Conservation (phyloP, 345 rosid species). For the Xanthoceras sorbifolium region DNA sequence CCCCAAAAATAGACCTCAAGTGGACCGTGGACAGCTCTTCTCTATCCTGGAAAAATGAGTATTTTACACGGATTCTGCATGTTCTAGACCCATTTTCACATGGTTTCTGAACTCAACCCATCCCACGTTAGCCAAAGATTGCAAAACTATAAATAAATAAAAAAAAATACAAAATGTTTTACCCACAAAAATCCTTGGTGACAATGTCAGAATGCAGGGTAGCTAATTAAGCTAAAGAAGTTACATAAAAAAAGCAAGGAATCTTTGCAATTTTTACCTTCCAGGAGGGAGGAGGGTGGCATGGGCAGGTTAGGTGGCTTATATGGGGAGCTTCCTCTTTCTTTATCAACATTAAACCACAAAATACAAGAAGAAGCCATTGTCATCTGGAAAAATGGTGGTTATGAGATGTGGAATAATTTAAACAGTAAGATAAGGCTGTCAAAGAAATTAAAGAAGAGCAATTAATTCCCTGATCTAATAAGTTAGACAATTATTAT, state of each 20-base stretch:
- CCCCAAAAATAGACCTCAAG: constrained; percentile 6
- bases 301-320: constrained; percentile 13
- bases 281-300: neutral
- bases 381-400: constrained; percentile 11
- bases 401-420: constrained; percentile 17
- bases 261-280: constrained; percentile 19
- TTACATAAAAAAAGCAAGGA: constrained; percentile 23
- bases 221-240: neutral
- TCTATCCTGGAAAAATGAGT: constrained; percentile 32
- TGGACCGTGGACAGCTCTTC: constrained; percentile 21
- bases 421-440: constrained; percentile 33
- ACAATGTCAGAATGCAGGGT: neutral
- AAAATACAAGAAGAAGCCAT: neutral
- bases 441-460: constrained; percentile 22
- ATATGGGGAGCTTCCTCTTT: constrained; percentile 28
- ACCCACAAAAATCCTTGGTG: neutral
- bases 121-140: constrained; percentile 17
- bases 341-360: neutral
- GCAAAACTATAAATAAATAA: neutral
- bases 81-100: constrained; percentile 60
- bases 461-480: constrained; percentile 12
- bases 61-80: constrained; percentile 60
- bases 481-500: constrained; percentile 8
- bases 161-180: neutral
- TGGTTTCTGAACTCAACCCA: constrained; percentile 46